Evolutionary conservation across 1,284 basidiomycete species (phyloP), one percentile per base, ranked within the genome.

Genomic region (Crepidotus sp.): DNA sequence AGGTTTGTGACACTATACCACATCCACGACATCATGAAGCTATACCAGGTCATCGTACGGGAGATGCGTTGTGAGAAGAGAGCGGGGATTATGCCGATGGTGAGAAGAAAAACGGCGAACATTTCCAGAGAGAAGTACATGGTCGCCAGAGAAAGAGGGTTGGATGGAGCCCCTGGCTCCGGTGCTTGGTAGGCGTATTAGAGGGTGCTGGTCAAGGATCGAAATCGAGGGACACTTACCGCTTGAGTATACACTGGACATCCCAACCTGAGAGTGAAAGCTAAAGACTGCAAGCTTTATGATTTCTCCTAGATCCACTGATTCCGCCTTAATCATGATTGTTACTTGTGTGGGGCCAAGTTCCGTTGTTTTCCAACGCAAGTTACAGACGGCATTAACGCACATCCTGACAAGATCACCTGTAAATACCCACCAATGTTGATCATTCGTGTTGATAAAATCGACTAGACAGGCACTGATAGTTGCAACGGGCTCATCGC

Each of bases 261-360:
- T 26, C 19, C 8, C 9, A 13, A 14, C 25, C 18, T 10, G 8
- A 29, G 15, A 32, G 14, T 11, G 17, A 24, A 14, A 14, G 13
- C 18, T 3, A 27, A 13, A 3, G 4, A 3, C 11, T 26, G 7
- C 26, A 17, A 18, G 25, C 9, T 13, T 35, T 42, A 27, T 35
- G 15, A 4, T 3, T 6, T 30, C 13, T 24, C 17, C 4, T 24
- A 3, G 19, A 24, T n/a, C 7, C 2, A 18, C 10, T 22, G 13
- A 21, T 40, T 19, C 14, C 31, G 17, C 17, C 40, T 26, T 34
- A 21, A 41, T 41, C 32, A 34, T 41, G 40, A 34, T 41, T 27
- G 38, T 40, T 40, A 21, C 29, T 39, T 13, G 6, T 30, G 25
- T 26, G 25, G 17, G 11, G 21, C 25, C 13, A 30, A 8, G 18